Evolutionary conservation across 331 rosid genomes (phyloP).

Genomic region (Cydonia oblonga): DNA sequence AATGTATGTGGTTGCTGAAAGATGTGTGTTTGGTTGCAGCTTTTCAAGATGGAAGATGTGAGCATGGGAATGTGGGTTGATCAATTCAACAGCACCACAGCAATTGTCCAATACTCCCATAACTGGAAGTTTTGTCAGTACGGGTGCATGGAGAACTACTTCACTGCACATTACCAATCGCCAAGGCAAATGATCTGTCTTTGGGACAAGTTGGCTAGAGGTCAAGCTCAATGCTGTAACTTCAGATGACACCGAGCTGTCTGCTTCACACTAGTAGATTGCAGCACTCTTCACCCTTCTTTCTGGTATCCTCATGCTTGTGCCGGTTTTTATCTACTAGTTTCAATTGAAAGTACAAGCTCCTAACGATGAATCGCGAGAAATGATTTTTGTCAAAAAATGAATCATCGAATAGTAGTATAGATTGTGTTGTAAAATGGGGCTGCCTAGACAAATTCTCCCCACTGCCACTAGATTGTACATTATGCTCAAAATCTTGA

Average conservation of each 20-base stretch:
- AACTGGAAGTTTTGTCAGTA: constrained; percentile 98
- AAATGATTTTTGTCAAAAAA: background rate
- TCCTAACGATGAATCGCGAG: background rate
- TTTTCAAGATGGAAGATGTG: constrained; percentile 98
- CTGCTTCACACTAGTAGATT: no score
- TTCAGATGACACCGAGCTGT: constrained; percentile 39
- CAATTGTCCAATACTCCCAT: constrained; percentile 67
- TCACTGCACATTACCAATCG: constrained; percentile 93
- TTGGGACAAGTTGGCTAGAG: constrained; percentile 77
- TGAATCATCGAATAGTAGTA: background rate
- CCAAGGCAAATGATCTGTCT: constrained; percentile 95
- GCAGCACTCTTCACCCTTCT: background rate
- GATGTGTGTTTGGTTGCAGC: constrained; percentile 36
- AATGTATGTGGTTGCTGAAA: background rate
- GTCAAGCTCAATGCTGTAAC: constrained; percentile 80
- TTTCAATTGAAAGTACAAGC: background rate
- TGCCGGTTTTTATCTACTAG: background rate
- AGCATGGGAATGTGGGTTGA: constrained; percentile 99
- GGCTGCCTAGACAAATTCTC: background rate
- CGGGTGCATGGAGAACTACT: constrained; percentile 82
- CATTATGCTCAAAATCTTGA: background rate
- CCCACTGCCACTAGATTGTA: background rate
- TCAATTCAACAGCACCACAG: constrained; percentile 50
- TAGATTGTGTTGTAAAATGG: background rate
- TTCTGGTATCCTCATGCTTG: background rate